Evolutionary conservation across 192 early-diverging fungal genomes (phyloP), one percentile per base, ranked within the genome.

Genomic region (Gamsiella multidivaricata): DNA sequence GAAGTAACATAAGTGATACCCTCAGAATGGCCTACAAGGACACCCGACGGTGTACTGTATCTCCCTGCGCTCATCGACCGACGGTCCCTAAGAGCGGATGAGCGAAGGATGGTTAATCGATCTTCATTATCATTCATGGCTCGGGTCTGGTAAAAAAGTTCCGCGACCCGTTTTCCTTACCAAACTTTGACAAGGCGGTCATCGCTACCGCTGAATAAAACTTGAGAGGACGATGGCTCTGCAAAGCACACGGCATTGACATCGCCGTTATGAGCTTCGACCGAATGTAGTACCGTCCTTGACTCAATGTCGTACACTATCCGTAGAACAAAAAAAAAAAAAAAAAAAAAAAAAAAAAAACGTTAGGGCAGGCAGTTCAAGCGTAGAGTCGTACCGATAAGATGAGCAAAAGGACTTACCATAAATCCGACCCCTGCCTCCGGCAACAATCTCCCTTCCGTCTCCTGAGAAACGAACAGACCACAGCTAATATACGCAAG

Each of bases 21-120:
- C 73, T 93, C 90, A 1, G 89, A 83, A 71, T 93, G 91, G 2
- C 91, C 91, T 4, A 87, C 71, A 14, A 93, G 73, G 12, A 91
- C 79, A 12, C 91, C 91, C 8, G 85, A 80, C 10, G 89, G 82
- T 22, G 52, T 63, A 43, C 80, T 74, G 42, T 53, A 29, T 41
- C 61, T 7, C 43, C 59, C 41, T 14, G 68, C 50, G 10, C 81
- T 69, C 69, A 87, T 68, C 0, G 85, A 85, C 12, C 88, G 80
- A 17, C 86, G 79, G 82, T 88, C 92, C 90, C 82, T 83, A 59
- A 28, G 47, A 17, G 47, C 15, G 6, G n/a, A n/a, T n/a, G 11
- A 18, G 41, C 18, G 41, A 42, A 42, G 41, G 18, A 18, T 18
- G 18, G 3, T 15, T 42, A 3, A 18, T 42, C 18, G 11, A 42